Evolutionary conservation across 306 rosid species (phyloP), one percentile per base, ranked within the genome.

Genomic region (Quercus variabilis): DNA sequence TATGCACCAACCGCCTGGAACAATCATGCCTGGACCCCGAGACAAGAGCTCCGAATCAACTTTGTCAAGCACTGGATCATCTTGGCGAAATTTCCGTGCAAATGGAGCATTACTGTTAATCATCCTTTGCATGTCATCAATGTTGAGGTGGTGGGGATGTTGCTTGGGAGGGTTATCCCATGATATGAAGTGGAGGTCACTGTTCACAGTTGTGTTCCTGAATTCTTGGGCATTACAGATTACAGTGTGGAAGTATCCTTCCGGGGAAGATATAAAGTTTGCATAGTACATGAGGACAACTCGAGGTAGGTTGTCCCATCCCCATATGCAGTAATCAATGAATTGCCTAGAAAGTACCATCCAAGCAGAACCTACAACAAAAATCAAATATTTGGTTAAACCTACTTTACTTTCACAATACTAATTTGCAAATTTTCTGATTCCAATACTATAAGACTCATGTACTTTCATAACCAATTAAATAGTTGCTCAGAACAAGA

Each of bases 161-260:
- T 96, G 99, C 88, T 96, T 96, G 57, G 99, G 99, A 86, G 99
- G 99, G 78, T 96, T 96, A 81, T 96, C 99, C 99, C 99, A 96
- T 5, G 99, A 74, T 80, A 96, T 96, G 86, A 81, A 96, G 85
- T 96, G 99, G 62, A 96, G 96, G 74, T 96, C 99, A 33, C 79
- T 90, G 76, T 96, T 96, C 83, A 96, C 99, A 1, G 99, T 96
- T 23, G 97, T 96, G 90, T 96, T 96, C 72, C 82, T 87, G 89
- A 96, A 96, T 81, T 90, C 98, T 85, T 89, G 91, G 21, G 99
- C 98, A 10, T 96, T 96, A 81, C 99, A 96, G 30, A 96, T 82
- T 68, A 96, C 99, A 4, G 99, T 93, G 76, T 96, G 99, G 86
- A 96, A 96, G 84, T 96, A 96, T 67, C 98, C 97, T 85, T 96